Percentiles rank a stretch among this genome's conserved stretches.
Conservation (phyloP, 139 green algal species). For the Volvox reticuliferus region DNA sequence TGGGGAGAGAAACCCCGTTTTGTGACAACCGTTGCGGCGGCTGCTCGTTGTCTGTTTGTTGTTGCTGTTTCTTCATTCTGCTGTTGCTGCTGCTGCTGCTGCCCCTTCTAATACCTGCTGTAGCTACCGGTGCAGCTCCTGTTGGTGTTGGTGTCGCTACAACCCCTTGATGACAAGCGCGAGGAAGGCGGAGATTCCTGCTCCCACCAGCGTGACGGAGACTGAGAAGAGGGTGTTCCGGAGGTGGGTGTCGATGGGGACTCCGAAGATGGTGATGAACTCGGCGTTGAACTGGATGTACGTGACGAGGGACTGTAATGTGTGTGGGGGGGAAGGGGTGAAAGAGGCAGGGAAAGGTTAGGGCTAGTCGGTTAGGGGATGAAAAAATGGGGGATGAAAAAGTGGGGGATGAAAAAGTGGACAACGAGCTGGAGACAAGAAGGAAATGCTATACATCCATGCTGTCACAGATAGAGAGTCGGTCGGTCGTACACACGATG, state of each 20-base stretch:
- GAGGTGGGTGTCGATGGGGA: conserved; percentile 29
- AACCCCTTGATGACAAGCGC: not conserved
- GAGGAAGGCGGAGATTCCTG: conserved; percentile 2
- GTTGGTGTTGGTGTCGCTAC: not conserved
- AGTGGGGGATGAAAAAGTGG: too few relatives aligned
- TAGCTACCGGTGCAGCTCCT: not conserved
- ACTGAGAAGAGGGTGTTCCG: conserved; percentile 9
- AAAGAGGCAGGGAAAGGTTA: not conserved
- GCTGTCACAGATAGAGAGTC: too few relatives aligned
- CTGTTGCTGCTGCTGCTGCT: not conserved
- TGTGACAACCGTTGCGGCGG: too few relatives aligned
- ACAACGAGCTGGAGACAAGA: too few relatives aligned
- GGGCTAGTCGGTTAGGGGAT: too few relatives aligned
- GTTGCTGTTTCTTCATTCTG: not conserved
- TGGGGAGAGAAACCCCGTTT: too few relatives aligned
- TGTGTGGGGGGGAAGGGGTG: not conserved
- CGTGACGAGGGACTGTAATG: not conserved
- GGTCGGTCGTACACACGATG: too few relatives aligned
- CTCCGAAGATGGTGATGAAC: conserved; percentile 29
- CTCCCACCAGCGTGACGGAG: conserved; percentile 11
- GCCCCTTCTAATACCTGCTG: too few relatives aligned
- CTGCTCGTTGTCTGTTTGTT: too few relatives aligned
- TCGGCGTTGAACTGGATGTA: conserved; percentile 36
- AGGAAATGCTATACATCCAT: too few relatives aligned
- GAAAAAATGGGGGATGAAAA: too few relatives aligned